Evolutionary conservation across 1,284 basidiomycete species (phyloP).

Genomic region (Apiotrichum laibachii): DNA sequence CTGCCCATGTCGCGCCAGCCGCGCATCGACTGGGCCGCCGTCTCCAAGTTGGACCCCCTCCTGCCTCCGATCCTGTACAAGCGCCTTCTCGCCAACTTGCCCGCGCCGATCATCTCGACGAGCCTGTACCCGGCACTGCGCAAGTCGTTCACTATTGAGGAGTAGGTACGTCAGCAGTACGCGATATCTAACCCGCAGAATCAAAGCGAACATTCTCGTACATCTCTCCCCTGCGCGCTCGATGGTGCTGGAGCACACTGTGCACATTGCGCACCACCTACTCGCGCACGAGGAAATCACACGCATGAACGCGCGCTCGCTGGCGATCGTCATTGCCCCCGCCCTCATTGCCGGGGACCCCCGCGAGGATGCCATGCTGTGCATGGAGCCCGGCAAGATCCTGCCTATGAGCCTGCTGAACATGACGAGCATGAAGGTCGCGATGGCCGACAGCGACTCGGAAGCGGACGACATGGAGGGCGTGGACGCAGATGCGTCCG

Average conservation of each 20-base stretch:
- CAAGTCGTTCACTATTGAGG: conserved; percentile 6
- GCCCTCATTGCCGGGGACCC: conserved; percentile 36
- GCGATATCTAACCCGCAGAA: conserved; percentile 14
- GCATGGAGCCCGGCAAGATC: conserved; percentile 28
- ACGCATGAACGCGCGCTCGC: conserved; percentile 32
- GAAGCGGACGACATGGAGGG: neutral
- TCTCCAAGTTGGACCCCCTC: conserved; percentile 36
- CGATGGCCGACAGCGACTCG: conserved; percentile 5
- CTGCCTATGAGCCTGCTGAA: conserved; percentile 10
- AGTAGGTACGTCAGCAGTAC: conserved; percentile 24
- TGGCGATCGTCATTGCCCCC: conserved; percentile 42
- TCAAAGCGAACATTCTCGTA: conserved; percentile 23
- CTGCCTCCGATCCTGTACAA: conserved; percentile 29
- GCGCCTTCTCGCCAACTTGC: conserved; percentile 3
- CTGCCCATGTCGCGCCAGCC: conserved; percentile 32
- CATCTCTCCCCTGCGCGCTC: conserved; percentile 12
- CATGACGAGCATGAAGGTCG: conserved; percentile 9
- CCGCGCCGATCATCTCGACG: conserved; percentile 22
- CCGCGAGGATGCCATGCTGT: conserved; percentile 38
- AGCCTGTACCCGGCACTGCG: conserved; percentile 26
- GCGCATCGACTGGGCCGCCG: conserved; percentile 31
- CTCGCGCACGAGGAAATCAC: conserved; percentile 23
- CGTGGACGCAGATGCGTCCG: neutral
- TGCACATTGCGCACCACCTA: conserved; percentile 28
- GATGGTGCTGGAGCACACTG: conserved; percentile 24